Base-by-base conservation (phyloP, 2,329 filamentous ascomycete genomes). In the Metarhizium anisopliae region DNA sequence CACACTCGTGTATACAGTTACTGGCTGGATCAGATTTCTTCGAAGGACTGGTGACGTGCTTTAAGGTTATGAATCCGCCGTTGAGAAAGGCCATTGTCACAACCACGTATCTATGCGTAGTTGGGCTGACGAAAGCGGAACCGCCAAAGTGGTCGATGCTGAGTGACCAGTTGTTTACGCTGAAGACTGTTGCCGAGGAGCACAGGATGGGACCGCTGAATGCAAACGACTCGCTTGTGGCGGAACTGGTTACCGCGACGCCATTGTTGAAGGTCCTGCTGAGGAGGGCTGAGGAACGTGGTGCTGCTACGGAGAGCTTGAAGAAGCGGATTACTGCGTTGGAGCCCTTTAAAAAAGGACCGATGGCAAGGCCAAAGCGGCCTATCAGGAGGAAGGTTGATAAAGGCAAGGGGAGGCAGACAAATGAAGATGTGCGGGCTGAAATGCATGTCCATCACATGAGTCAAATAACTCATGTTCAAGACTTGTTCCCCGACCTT, bases 401-500 rank as follows among this genome's bases (percentile, higher is more conserved):
- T 61, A 90, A 89, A 68, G 85, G 86, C 36, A 91, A 90, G 66
- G 75, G 72, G 2, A 67, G 70, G 13, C 72, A 70, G 56, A 66
- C 69, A 3, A 66, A 64, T 5, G 67, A 70, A 7, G 73, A 78
- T 6, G 60, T 66, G 6, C 64, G 71, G 6, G 70, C 68, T 2
- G 76, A 80, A 47, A 74, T 92, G 38, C 89, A 94, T 64, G 74
- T 93, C 25, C 90, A 96, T 69, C 85, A 79, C 47, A 87, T 95
- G 82, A 92, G 87, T 63, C 82, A 93, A 51, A 84, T 97, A 53
- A 87, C 87, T 0, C 90, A 95, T 68, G 80, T 99, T n/a, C 91
- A 96, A 66, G 93, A 99, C 66, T 77, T 97, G 0, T 96, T 97
- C 65, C 90, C 93, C 0, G 84, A 95, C 59, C 76, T 97, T 10